phyloP scores from a whole-genome alignment of 2,329 filamentous ascomycete species.

The Coniella vitis region DNA sequence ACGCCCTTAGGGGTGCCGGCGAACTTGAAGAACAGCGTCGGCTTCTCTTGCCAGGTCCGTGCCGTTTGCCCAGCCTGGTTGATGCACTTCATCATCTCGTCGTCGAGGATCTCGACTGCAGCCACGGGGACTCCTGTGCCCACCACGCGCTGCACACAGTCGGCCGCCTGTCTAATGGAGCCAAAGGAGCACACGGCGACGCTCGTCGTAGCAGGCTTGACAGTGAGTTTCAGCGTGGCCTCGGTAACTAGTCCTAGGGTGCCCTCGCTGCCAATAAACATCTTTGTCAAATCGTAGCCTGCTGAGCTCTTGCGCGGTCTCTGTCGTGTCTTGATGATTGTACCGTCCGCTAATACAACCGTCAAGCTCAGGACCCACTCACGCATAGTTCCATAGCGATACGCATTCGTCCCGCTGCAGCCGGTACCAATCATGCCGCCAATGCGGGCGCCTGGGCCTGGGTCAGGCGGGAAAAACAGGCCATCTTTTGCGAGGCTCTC shows the following conservation, averaged over 20 bases:
- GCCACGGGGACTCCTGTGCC: constrained; percentile 76
- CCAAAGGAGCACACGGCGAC: constrained; percentile 65
- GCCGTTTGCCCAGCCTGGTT: constrained; percentile 60
- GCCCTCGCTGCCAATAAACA: constrained; percentile 87
- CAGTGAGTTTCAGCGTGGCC: constrained; percentile 79
- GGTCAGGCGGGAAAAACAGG: constrained; percentile 80
- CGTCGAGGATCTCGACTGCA: constrained; percentile 88
- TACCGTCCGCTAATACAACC: constrained; percentile 77
- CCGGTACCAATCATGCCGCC: constrained; percentile 71
- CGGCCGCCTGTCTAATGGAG: constrained; percentile 61
- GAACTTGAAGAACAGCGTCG: constrained; percentile 83
- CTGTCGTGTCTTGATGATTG: constrained; percentile 68
- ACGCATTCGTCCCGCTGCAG: constrained; percentile 69
- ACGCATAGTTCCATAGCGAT: constrained; percentile 80
- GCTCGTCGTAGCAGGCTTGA: constrained; percentile 69
- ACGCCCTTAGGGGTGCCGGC: constrained; percentile 62
- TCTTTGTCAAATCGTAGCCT: constrained; percentile 82
- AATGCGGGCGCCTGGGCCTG: constrained; percentile 77
- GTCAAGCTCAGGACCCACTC: constrained; percentile 81
- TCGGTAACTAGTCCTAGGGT: constrained; percentile 89
- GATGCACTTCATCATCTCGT: constrained; percentile 75
- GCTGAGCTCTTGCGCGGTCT: constrained; percentile 64
- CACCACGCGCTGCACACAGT: constrained; percentile 76
- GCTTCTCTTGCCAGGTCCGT: constrained; percentile 62
- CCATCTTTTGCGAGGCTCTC: constrained; percentile 59